phyloP scores from a whole-genome alignment of 1,284 basidiomycete genomes.

The Phellopilus nigrolimitatus region DNA sequence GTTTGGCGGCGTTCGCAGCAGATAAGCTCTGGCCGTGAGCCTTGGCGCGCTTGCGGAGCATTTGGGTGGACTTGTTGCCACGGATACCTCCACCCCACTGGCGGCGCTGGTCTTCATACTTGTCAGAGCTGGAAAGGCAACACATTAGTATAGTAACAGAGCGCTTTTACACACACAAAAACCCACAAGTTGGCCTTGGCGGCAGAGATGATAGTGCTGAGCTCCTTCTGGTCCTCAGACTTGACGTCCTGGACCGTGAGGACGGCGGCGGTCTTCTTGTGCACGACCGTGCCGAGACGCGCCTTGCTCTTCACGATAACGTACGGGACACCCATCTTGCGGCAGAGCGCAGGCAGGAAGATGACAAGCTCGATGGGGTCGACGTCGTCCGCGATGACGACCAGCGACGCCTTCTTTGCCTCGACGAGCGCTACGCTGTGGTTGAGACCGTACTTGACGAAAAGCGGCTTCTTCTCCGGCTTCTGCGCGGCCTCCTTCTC shows the following conservation, averaged over 20 bases:
- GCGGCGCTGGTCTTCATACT: conserved; percentile 88
- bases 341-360: conserved; percentile 96
- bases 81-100: conserved; percentile 97
- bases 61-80: conserved; percentile 89
- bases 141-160: not conserved
- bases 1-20: conserved; percentile 55
- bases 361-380: conserved; percentile 98
- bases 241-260: conserved; percentile 90
- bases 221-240: conserved; percentile 91
- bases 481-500: conserved; percentile 68
- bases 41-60: conserved; percentile 94
- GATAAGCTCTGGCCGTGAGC: conserved; percentile 66
- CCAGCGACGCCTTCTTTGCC: conserved; percentile 96
- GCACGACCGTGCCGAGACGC: conserved; percentile 92
- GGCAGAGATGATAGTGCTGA: conserved; percentile 88
- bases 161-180: not conserved
- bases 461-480: conserved; percentile 90
- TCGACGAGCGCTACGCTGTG: conserved; percentile 93
- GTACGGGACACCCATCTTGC: conserved; percentile 99
- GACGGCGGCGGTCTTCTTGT: conserved; percentile 97
- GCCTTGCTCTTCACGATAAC: conserved; percentile 98
- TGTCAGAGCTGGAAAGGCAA: conserved; percentile 70
- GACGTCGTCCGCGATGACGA: conserved; percentile 97
- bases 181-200: conserved; percentile 95
- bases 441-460: conserved; percentile 97